Conservation (phyloP, 2,329 filamentous ascomycete species). For the Zymoseptoria pseudotritici region DNA sequence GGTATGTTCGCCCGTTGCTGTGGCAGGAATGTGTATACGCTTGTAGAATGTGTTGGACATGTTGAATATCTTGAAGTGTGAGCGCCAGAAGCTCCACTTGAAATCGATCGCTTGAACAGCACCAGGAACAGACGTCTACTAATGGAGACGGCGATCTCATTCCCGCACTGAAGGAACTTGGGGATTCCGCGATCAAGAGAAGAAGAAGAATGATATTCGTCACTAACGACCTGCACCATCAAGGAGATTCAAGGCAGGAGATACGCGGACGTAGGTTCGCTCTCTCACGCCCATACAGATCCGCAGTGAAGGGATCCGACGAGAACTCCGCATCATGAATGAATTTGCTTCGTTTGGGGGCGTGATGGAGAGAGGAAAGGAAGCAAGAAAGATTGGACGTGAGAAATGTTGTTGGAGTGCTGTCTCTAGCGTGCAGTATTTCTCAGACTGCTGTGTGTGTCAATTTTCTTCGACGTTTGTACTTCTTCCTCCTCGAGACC, state of each 20-base stretch:
- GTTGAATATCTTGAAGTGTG: neutral
- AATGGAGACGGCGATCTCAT: neutral
- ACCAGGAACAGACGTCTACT: neutral
- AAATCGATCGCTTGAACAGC: neutral
- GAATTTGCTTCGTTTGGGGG: slow-evolving; percentile 21
- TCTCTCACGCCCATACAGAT: slow-evolving; percentile 37
- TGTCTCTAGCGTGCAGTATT: neutral
- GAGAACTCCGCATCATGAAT: slow-evolving; percentile 18
- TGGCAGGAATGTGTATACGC: neutral
- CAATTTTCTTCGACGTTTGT: neutral
- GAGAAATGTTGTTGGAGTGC: neutral
- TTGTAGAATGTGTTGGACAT: neutral
- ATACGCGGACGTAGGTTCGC: slow-evolving; percentile 41
- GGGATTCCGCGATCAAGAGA: neutral
- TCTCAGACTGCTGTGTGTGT: slow-evolving; percentile 2
- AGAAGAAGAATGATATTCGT: slow-evolving; percentile 34
- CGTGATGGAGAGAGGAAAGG: slow-evolving; percentile 22
- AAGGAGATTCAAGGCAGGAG: slow-evolving; percentile 43
- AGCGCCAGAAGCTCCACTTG: neutral
- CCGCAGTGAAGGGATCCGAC: slow-evolving; percentile 38
- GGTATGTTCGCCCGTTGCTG: neutral
- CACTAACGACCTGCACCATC: slow-evolving; percentile 45
- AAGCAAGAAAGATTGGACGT: slow-evolving; percentile 8
- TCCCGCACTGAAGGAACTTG: neutral
- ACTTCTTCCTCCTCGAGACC: slow-evolving; percentile 1